Evolutionary conservation across 495 filamentous ascomycete genomes (phyloP).

Genomic region (Umbilicaria muhlenbergii): DNA sequence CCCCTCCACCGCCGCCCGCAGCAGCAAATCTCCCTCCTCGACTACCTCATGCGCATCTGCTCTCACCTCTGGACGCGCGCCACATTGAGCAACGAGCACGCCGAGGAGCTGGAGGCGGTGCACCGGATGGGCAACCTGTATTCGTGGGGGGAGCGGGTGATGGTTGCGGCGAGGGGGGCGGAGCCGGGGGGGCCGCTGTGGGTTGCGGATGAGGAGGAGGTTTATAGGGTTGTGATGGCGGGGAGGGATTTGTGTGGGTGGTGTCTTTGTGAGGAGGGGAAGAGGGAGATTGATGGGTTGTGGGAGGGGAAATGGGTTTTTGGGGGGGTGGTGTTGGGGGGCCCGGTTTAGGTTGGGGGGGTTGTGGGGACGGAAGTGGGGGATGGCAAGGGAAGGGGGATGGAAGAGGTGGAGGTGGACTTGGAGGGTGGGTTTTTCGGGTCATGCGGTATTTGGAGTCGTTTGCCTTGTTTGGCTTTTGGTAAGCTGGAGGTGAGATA

Average conservation of each 20-base stretch:
- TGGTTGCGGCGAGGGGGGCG: background rate
- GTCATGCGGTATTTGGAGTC: too few species aligned
- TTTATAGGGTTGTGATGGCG: background rate
- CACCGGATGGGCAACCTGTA: background rate
- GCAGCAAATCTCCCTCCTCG: too few species aligned
- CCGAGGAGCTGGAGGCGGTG: background rate
- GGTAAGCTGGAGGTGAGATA: too few species aligned
- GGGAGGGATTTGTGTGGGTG: background rate
- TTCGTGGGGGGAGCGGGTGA: background rate
- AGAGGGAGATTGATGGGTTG: background rate
- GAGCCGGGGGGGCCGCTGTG: background rate
- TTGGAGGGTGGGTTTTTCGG: too few species aligned
- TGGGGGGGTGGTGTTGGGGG: background rate
- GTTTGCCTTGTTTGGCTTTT: too few species aligned
- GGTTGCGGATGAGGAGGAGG: background rate
- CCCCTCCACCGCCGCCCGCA: too few species aligned
- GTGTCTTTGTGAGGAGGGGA: background rate
- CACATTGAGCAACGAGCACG: background rate
- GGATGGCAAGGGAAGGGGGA: too few species aligned
- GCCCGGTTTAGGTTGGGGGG: too few species aligned
- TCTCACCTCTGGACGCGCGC: background rate
- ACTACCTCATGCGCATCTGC: background rate
- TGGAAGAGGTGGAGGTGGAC: too few species aligned
- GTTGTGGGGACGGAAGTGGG: too few species aligned
- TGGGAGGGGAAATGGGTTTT: background rate